Evolutionary conservation across 768 basidiomycete genomes (phyloP).

Genomic region (Mycena galopus): DNA sequence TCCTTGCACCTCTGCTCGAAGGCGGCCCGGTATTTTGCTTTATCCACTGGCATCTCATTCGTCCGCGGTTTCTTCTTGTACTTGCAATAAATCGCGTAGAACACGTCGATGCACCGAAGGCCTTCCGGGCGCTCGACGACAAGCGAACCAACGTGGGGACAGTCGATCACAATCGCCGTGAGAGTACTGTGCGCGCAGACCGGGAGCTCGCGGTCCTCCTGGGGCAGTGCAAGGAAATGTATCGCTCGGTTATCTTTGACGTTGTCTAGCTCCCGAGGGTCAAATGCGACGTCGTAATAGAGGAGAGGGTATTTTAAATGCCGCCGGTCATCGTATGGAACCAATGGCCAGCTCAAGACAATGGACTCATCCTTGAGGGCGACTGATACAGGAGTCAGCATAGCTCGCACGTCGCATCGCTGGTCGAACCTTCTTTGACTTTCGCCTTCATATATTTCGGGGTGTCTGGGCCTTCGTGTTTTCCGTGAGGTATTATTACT

Average conservation of each 20-base stretch:
- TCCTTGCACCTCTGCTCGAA: conserved; percentile 63
- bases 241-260: conserved; percentile 32
- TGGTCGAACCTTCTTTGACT: conserved; percentile 29
- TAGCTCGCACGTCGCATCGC: not conserved
- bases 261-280: conserved; percentile 28
- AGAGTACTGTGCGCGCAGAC: conserved; percentile 58
- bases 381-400: conserved; percentile 15
- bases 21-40: conserved; percentile 51
- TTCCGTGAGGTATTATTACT: conserved; percentile 15
- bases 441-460: conserved; percentile 37
- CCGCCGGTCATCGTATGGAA: conserved; percentile 25
- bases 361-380: conserved; percentile 35
- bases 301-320: conserved; percentile 31
- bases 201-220: conserved; percentile 56
- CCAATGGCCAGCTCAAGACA: conserved; percentile 34
- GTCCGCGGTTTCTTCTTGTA: conserved; percentile 55
- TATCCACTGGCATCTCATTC: conserved; percentile 37
- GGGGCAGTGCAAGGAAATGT: conserved; percentile 43
- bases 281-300: conserved; percentile 36
- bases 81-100: conserved; percentile 66
- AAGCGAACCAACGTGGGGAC: conserved; percentile 54
- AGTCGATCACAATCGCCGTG: conserved; percentile 64
- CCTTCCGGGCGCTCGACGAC: conserved; percentile 57
- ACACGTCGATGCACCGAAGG: conserved; percentile 70
- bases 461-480: conserved; percentile 33